A percentile compares a stretch with the other conserved stretches of the same genome.
These are phyloP conservation scores for Aspergillus ustus DNA, from an alignment of 2,329 filamentous ascomycete species.

Conservation along the genomic window DNA sequence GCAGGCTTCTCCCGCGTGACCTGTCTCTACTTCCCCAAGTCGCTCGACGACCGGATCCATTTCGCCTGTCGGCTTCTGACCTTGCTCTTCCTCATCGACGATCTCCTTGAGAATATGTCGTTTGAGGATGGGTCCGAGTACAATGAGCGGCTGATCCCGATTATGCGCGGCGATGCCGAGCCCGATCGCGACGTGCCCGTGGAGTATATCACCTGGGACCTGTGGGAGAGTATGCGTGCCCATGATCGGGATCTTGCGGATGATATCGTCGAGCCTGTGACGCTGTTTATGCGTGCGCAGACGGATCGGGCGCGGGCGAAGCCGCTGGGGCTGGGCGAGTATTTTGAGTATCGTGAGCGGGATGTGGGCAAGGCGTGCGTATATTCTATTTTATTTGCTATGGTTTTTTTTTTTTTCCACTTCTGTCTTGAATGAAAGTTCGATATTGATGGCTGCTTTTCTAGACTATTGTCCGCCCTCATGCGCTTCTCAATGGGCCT, in stretches of 20 bases:
- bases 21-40: constrained; percentile 9
- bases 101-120: constrained; percentile 7
- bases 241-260: neutral
- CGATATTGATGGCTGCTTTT: too few relatives aligned
- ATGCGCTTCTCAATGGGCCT: neutral
- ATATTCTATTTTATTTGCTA: too few relatives aligned
- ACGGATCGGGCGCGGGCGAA: too few relatives aligned
- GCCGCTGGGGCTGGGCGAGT: too few relatives aligned
- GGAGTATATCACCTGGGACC: neutral
- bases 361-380: neutral
- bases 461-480: neutral
- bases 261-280: neutral
- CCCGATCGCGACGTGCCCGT: constrained; percentile 1
- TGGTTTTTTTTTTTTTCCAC: too few relatives aligned
- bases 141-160: neutral
- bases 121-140: neutral
- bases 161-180: neutral
- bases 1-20: constrained; percentile 19
- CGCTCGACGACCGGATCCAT: neutral
- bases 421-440: too few relatives aligned
- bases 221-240: neutral
- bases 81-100: neutral
- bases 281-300: neutral
- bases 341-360: neutral
- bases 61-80: neutral